Conservation (phyloP, 257 asterid species). For the Jacaranda mimosifolia region DNA sequence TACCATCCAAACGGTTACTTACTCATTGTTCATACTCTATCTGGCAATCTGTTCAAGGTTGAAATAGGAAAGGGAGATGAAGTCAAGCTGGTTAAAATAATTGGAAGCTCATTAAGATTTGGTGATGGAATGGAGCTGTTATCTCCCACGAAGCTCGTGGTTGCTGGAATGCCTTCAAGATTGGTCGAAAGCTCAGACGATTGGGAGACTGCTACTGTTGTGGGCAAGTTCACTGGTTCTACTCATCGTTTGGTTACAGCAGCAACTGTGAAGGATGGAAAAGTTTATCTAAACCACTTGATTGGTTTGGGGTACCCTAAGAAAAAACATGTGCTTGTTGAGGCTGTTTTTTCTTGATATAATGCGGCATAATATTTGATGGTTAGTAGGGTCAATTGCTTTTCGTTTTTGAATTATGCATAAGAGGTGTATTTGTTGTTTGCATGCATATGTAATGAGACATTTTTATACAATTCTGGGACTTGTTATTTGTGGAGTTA, state of each 20-base stretch:
- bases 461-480: neutral
- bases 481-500: no score
- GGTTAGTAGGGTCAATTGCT: constrained; percentile 19
- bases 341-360: constrained; percentile 66
- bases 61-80: constrained; percentile 48
- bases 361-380: neutral
- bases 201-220: constrained; percentile 68
- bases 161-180: constrained; percentile 74
- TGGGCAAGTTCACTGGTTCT: constrained; percentile 60
- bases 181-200: constrained; percentile 79
- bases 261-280: constrained; percentile 82
- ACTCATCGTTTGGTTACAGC: constrained; percentile 78
- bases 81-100: constrained; percentile 57
- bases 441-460: neutral
- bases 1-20: constrained; percentile 93
- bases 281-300: constrained; percentile 79
- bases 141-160: constrained; percentile 75
- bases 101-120: constrained; percentile 57
- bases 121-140: constrained; percentile 89
- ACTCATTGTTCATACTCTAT: constrained; percentile 68
- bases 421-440: neutral
- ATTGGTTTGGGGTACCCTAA: constrained; percentile 89
- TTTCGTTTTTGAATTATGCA: neutral
- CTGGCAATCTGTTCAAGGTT: constrained; percentile 80
- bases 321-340: constrained; percentile 79